These are phyloP conservation scores for Castanospermum australe DNA, from an alignment of 306 rosid genomes.

Conservation along the genomic window DNA sequence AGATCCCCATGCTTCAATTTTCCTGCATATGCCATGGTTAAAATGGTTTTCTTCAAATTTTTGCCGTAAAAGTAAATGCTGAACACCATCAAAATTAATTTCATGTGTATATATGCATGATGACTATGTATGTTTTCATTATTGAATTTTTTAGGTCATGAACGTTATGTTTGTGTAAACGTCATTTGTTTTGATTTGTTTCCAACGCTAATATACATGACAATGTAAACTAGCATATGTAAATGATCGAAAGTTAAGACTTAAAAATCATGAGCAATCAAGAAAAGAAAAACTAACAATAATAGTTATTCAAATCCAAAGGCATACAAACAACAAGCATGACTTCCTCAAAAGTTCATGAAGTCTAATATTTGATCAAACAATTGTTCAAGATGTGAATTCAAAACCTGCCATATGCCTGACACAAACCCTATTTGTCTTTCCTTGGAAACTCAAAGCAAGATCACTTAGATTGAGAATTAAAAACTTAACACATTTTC, in stretches of 20 bases:
- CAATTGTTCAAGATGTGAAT: background rate
- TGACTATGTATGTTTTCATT: background rate
- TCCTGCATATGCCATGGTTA: too few species aligned
- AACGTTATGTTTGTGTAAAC: background rate
- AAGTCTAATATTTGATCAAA: background rate
- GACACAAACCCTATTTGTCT: background rate
- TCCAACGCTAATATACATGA: background rate
- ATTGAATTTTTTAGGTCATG: background rate
- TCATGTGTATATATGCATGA: background rate
- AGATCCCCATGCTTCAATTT: too few species aligned
- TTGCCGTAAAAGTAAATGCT: too few species aligned
- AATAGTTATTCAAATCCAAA: background rate
- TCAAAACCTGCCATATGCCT: background rate
- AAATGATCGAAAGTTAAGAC: background rate
- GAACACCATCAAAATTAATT: too few species aligned
- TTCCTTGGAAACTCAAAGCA: background rate
- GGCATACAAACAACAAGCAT: background rate
- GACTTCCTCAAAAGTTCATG: background rate
- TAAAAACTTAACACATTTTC: background rate
- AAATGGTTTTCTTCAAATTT: too few species aligned
- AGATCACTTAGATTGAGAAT: background rate
- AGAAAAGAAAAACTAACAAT: background rate
- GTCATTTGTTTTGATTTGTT: background rate
- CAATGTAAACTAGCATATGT: background rate
- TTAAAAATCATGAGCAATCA: background rate